Base-by-base conservation (phyloP, 164 flowering plant genomes). In the Stephania cephalantha region DNA sequence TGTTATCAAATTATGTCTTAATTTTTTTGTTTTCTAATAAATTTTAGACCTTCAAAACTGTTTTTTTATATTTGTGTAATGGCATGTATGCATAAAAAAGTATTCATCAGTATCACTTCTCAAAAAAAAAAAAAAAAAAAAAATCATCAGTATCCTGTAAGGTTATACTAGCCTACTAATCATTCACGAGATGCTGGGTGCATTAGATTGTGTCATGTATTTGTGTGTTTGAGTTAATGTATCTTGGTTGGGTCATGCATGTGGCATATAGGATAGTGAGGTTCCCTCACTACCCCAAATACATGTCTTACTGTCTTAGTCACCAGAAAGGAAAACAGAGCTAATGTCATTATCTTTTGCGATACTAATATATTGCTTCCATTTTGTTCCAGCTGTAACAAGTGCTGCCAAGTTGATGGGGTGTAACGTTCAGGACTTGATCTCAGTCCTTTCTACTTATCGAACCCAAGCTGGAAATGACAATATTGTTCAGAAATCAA, bases 351-450 rank as follows among this genome's bases (percentile, higher is more conserved):
- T 25, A 76, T 35, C 35, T 42, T 63, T 30, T 53, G 61, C 58
- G 50, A 1, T 61, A 42, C 45, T 55, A 15, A 29, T 31, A 20
- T 13, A 13, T 44, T 31, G 61, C 44, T 67, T 35, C 52, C n/a
- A n/a, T 18, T 68, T 66, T 79, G 79, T 82, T 55, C 70, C 89
- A 96, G 99, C 95, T 84, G 79, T 90, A 63, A 79, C 79, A 71
- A 85, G 58, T 85, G 88, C 90, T n/a, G 90, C 99, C 73, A 86
- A 77, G 52, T 84, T 94, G 84, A 78, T 96, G 78, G 96, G 96
- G 69, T 96, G 98, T 82, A 81, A 82, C 63, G 77, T 76, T 25
- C 69, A 87, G 74, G 92, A 89, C 74, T 83, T 95, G 73, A 86
- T 80, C 76, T 69, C 80, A 75, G 83, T 84, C 69, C 81, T 95